A percentile compares a stretch with the other conserved stretches of the same genome.
phyloP scores from a whole-genome alignment of 768 basidiomycete species.

The Amanita rimosa region DNA sequence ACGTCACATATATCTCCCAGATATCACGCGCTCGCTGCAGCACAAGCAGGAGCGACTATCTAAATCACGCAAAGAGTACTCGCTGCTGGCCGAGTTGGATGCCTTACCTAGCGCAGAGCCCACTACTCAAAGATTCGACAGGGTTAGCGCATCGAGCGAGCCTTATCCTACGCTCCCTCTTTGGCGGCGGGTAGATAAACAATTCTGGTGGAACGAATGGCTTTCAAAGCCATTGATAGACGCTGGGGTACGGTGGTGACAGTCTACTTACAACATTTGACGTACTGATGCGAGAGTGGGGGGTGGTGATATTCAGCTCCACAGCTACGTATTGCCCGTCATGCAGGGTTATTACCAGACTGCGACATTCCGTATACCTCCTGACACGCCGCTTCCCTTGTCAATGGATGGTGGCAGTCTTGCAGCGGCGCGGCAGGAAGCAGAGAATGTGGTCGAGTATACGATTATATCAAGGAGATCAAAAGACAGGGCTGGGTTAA shows the following conservation, averaged over 20 bases:
- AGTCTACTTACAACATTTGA: constrained; percentile 5
- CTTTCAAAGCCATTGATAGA: constrained; percentile 79
- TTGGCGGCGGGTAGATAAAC: constrained; percentile 82
- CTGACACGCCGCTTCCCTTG: constrained; percentile 20
- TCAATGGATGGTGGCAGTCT: not conserved
- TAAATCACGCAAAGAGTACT: constrained; percentile 46
- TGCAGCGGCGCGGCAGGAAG: not conserved
- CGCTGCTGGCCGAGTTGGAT: constrained; percentile 50
- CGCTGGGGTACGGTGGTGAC: constrained; percentile 51
- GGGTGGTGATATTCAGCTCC: constrained; percentile 34
- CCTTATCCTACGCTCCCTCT: constrained; percentile 72
- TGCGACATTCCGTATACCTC: constrained; percentile 52
- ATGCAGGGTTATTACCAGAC: constrained; percentile 91
- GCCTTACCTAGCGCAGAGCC: constrained; percentile 28
- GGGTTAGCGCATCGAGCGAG: constrained; percentile 48
- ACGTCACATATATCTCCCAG: constrained; percentile 28
- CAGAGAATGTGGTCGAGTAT: constrained; percentile 45
- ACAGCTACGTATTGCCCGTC: constrained; percentile 80
- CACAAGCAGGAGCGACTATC: constrained; percentile 61
- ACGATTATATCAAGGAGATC: constrained; percentile 79
- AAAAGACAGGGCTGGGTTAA: constrained; percentile 79
- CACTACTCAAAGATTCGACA: constrained; percentile 6
- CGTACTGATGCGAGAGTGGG: not conserved
- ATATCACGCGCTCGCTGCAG: constrained; percentile 75
- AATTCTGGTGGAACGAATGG: constrained; percentile 97